Percentiles rank a stretch among this genome's conserved stretches.
Evolutionary conservation across 345 rosid genomes (phyloP).

Genomic region (Eucalyptus brandiana): DNA sequence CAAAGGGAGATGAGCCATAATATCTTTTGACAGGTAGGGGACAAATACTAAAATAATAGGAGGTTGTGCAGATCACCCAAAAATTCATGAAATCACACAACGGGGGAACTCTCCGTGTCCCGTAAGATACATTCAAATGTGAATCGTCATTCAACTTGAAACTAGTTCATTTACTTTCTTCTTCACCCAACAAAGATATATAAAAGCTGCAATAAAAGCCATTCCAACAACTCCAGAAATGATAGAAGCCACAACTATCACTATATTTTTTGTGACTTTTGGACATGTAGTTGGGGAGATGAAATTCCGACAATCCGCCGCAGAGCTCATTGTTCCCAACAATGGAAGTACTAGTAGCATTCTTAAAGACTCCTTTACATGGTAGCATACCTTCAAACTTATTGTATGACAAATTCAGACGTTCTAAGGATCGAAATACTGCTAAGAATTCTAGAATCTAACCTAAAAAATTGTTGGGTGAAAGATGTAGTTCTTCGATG

Average conservation of each 20-base stretch:
- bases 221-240: neutral
- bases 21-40: neutral
- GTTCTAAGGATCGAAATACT: no score
- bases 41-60: neutral
- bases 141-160: neutral
- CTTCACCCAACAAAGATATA: neutral
- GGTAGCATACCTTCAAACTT: neutral
- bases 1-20: neutral
- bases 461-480: no score
- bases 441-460: no score
- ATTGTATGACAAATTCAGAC: neutral
- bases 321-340: neutral
- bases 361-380: neutral
- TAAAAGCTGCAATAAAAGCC: neutral
- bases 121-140: neutral
- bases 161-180: neutral
- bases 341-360: neutral
- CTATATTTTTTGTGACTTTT: neutral
- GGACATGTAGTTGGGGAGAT: neutral
- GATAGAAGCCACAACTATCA: neutral
- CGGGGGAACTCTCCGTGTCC: neutral
- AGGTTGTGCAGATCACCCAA: neutral
- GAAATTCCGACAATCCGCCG: fast-evolving
- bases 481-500: no score
- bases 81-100: neutral